These are phyloP conservation scores for Tetracladium marchalianum DNA, from an alignment of 495 filamentous ascomycete species.

Conservation along the genomic window DNA sequence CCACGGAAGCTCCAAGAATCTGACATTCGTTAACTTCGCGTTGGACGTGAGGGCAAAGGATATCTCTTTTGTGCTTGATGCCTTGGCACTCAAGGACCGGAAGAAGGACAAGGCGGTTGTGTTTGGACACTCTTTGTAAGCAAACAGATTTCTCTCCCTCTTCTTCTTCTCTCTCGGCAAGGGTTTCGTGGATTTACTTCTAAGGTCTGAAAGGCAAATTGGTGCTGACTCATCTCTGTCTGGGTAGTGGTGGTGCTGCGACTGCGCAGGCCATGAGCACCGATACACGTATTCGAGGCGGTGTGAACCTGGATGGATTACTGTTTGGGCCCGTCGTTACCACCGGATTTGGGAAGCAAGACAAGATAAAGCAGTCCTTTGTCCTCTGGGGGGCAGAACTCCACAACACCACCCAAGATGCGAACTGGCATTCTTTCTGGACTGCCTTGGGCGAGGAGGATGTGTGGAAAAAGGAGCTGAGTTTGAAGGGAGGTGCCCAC, in stretches of 20 bases:
- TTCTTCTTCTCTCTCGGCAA: too few relatives aligned
- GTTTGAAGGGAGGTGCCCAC: not conserved
- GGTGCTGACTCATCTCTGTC: not conserved
- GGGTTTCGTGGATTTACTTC: not conserved
- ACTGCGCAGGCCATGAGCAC: slow-evolving; percentile 3
- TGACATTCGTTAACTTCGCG: not conserved
- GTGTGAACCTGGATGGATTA: slow-evolving; percentile 7
- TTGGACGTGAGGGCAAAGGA: slow-evolving; percentile 21
- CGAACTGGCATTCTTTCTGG: not conserved
- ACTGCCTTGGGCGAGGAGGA: not conserved
- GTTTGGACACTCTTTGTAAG: not conserved
- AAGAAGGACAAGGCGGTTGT: not conserved
- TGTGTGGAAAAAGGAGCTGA: slow-evolving; percentile 3
- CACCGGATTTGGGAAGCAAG: not conserved
- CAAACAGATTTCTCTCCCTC: not conserved
- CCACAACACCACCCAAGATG: not conserved
- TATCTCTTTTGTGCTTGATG: slow-evolving; percentile 23
- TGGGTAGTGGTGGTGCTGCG: slow-evolving; percentile 2
- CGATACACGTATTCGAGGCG: slow-evolving; percentile 6
- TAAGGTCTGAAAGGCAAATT: not conserved
- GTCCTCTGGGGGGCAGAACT: slow-evolving; percentile 3
- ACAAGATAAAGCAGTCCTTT: slow-evolving; percentile 1
- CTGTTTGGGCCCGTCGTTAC: slow-evolving; percentile 5
- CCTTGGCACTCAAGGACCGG: slow-evolving; percentile 9
- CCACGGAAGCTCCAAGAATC: not conserved